Evolutionary conservation across 2,329 filamentous ascomycete genomes (phyloP).

Genomic region (Rosellinia necatrix): DNA sequence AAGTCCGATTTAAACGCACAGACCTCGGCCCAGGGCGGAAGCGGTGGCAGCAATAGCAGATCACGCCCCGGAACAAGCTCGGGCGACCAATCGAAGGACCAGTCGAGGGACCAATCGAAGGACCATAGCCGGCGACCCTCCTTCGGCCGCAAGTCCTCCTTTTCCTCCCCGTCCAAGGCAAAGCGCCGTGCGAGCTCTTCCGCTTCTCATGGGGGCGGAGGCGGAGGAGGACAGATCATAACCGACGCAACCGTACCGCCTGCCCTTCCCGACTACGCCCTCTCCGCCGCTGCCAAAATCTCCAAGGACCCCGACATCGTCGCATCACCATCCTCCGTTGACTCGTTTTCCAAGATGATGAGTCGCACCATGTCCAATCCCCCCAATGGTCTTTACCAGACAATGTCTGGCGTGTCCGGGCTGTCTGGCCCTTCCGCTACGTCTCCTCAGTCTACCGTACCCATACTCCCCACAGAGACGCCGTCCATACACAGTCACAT

Average conservation of each 20-base stretch:
- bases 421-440: slow-evolving; percentile 34
- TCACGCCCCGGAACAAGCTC: slow-evolving; percentile 45
- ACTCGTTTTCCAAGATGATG: slow-evolving; percentile 51
- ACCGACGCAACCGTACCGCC: slow-evolving; percentile 55
- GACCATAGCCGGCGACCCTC: slow-evolving; percentile 55
- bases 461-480: slow-evolving; percentile 51
- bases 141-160: slow-evolving; percentile 59
- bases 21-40: slow-evolving; percentile 10
- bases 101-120: slow-evolving; percentile 41
- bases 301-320: slow-evolving; percentile 39
- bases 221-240: slow-evolving; percentile 41
- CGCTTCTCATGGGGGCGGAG: slow-evolving; percentile 41
- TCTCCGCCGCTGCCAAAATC: slow-evolving; percentile 52
- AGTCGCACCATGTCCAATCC: slow-evolving; percentile 45
- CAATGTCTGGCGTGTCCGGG: slow-evolving; percentile 36
- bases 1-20: slow-evolving; percentile 30
- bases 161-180: slow-evolving; percentile 47
- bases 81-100: slow-evolving; percentile 36
- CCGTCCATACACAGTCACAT: slow-evolving; percentile 65
- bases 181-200: slow-evolving; percentile 50
- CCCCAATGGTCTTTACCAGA: slow-evolving; percentile 20
- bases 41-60: slow-evolving; percentile 29
- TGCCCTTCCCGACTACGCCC: slow-evolving; percentile 59
- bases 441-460: slow-evolving; percentile 31
- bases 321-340: slow-evolving; percentile 42